Conservation (phyloP, 2,329 filamentous ascomycete genomes). For the Lecanicillium sp. region DNA sequence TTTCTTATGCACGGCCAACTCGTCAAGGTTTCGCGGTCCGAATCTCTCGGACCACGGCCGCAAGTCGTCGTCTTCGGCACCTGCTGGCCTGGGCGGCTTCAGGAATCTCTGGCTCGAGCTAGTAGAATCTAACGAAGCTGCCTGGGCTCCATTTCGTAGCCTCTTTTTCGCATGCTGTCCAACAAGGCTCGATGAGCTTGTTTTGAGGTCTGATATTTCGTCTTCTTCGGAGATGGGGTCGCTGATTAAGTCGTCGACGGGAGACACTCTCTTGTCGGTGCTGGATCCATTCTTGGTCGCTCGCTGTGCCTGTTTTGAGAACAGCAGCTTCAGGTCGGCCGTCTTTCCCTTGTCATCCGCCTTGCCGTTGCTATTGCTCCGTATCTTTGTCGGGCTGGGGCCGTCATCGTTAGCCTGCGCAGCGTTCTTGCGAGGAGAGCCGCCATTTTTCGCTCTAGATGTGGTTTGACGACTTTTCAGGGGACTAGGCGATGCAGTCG, state of each 20-base stretch:
- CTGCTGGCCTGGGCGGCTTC: conserved; percentile 28
- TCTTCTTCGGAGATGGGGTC: conserved; percentile 55
- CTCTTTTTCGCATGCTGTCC: conserved; percentile 48
- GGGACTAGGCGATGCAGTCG: conserved; percentile 33
- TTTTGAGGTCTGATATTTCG: conserved; percentile 42
- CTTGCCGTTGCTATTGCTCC: conserved; percentile 24
- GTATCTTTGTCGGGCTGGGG: conserved; percentile 31
- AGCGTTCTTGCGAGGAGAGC: conserved; percentile 16
- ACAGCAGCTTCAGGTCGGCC: conserved; percentile 49
- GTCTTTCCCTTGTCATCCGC: conserved; percentile 42
- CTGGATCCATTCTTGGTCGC: conserved; percentile 25
- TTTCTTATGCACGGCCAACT: conserved; percentile 88
- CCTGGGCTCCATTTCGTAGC: conserved; percentile 28
- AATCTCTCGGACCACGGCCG: conserved; percentile 87
- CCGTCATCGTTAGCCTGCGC: conserved; percentile 20
- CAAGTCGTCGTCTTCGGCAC: conserved; percentile 40
- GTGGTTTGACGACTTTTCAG: conserved; percentile 18
- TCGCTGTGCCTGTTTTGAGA: conserved; percentile 52
- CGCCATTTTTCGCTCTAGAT: conserved; percentile 14
- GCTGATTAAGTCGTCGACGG: conserved; percentile 41
- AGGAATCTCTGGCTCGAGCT: conserved; percentile 44
- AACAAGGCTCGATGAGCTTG: conserved; percentile 44
- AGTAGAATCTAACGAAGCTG: conserved; percentile 13
- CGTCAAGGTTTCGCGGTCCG: conserved; percentile 64
- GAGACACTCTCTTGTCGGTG: conserved; percentile 18